These are phyloP conservation scores for Acer negundo DNA, from an alignment of 345 rosid genomes.

Conservation along the genomic window DNA sequence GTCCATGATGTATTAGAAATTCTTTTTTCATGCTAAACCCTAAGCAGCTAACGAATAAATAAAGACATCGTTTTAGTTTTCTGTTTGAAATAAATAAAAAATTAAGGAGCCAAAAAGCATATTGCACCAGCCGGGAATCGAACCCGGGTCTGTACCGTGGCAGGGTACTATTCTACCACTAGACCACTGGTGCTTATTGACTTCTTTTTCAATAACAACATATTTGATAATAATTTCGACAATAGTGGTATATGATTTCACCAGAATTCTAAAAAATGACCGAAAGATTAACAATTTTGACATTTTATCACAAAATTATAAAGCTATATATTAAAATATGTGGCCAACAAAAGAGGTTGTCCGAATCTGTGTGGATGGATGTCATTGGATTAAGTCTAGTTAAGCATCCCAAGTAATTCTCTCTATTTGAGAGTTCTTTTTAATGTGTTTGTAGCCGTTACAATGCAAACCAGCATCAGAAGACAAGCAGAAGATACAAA, in stretches of 20 bases:
- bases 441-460: not conserved
- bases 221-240: too few relatives aligned
- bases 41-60: too few relatives aligned
- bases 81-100: too few relatives aligned
- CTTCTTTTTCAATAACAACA: too few relatives aligned
- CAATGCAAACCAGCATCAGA: not conserved
- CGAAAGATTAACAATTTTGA: not conserved
- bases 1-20: too few relatives aligned
- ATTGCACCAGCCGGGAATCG: conserved; percentile 26
- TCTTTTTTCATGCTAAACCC: too few relatives aligned
- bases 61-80: too few relatives aligned
- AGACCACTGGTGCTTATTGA: conserved; percentile 49
- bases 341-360: not conserved
- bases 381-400: not conserved
- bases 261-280: not conserved
- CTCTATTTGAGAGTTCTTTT: not conserved
- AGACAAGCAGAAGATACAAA: conserved; percentile 8
- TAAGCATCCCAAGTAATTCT: not conserved
- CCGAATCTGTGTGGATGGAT: not conserved
- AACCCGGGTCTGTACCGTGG: conserved; percentile 54
- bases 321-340: not conserved
- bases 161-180: conserved; percentile 66
- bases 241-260: not conserved
- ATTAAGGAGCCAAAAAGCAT: not conserved
- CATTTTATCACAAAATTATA: too few relatives aligned